Percentiles rank a stretch among this genome's conserved stretches.
Conservation (phyloP, 148 eudicot species). For the Spergularia bocconei region DNA sequence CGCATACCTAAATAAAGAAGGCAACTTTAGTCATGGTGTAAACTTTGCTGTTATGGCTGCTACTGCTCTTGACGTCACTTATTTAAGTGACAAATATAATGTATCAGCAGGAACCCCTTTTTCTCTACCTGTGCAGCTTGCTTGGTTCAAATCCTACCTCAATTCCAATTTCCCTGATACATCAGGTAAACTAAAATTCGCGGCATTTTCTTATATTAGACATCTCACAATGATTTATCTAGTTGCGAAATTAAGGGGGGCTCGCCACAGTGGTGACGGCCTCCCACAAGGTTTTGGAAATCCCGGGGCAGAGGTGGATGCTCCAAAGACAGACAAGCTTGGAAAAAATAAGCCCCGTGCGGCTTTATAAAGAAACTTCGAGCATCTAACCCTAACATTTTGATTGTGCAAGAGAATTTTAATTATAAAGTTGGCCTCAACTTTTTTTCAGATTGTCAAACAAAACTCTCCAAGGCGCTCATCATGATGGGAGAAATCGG, state of each 20-base stretch:
- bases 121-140: conserved; percentile 24
- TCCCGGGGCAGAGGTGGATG: too few relatives aligned
- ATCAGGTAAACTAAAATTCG: not conserved
- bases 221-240: too few relatives aligned
- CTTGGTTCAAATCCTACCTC: conserved; percentile 34
- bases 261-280: too few relatives aligned
- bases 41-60: conserved; percentile 34
- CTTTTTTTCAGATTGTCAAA: conserved; percentile 1
- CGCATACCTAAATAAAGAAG: conserved; percentile 24
- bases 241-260: too few relatives aligned
- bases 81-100: conserved; percentile 7
- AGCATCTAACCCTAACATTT: too few relatives aligned
- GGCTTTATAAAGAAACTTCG: too few relatives aligned
- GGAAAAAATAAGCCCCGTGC: too few relatives aligned
- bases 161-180: not conserved
- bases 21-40: conserved; percentile 31
- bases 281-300: too few relatives aligned
- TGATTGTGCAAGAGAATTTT: too few relatives aligned
- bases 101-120: not conserved
- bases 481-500: conserved; percentile 22
- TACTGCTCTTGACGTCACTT: conserved; percentile 21
- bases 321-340: too few relatives aligned
- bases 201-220: too few relatives aligned
- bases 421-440: too few relatives aligned
- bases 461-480: not conserved